phyloP scores from a whole-genome alignment of 306 rosid species.

The Carpinus viminea region DNA sequence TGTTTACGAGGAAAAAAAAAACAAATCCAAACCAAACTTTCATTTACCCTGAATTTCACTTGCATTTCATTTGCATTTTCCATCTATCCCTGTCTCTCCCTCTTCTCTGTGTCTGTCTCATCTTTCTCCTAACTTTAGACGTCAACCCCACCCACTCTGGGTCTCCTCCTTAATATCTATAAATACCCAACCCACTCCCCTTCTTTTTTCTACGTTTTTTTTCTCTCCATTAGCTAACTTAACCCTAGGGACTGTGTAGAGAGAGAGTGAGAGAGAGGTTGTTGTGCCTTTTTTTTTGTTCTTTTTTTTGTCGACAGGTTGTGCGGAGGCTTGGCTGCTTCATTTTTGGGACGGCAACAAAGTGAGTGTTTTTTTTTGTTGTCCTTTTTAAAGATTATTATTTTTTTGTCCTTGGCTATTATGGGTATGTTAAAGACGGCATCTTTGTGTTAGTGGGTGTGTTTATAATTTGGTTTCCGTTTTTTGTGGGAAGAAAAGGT shows the following conservation, averaged over 20 bases:
- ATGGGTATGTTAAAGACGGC: background rate
- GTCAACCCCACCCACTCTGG: slow-evolving; percentile 40
- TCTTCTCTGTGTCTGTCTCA: background rate
- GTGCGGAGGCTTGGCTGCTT: slow-evolving; percentile 16
- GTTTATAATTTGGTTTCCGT: background rate
- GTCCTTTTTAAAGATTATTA: background rate
- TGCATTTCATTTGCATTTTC: slow-evolving; percentile 25
- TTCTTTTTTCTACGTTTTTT: slow-evolving; percentile 1
- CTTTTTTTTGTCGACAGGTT: slow-evolving; percentile 25
- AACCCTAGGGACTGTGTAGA: slow-evolving; percentile 21
- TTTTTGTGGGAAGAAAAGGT: background rate
- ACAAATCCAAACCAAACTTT: background rate
- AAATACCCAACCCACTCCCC: slow-evolving; percentile 35
- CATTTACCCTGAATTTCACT: slow-evolving; percentile 29
- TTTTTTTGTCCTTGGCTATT: background rate
- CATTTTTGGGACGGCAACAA: slow-evolving; percentile 14
- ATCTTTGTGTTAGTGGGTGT: background rate
- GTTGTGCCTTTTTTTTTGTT: background rate
- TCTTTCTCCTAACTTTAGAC: slow-evolving; percentile 20
- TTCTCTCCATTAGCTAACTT: slow-evolving; percentile 15
- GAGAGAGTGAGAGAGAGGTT: slow-evolving; percentile 30
- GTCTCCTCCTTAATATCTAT: slow-evolving; percentile 32
- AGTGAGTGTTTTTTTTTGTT: slow-evolving; percentile 32
- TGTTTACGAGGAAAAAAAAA: too few species aligned
- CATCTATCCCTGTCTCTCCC: too few species aligned